These are phyloP conservation scores for Trichophyton schoenleinii DNA, from an alignment of 2,329 filamentous ascomycete species.

Conservation along the genomic window DNA sequence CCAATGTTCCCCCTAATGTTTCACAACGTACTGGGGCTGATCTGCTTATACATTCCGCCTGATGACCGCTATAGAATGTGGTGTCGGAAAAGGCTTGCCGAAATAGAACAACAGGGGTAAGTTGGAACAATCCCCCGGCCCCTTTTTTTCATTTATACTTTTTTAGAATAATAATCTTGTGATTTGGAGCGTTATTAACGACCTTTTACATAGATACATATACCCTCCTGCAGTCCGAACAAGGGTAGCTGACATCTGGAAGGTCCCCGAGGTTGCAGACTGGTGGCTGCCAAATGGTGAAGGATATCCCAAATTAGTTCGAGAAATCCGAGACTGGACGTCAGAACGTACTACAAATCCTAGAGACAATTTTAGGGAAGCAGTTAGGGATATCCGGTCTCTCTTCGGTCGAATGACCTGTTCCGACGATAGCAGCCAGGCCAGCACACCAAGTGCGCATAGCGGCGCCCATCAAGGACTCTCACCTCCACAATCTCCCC, in stretches of 20 bases:
- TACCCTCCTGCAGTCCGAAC: conserved; percentile 61
- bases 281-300: conserved; percentile 90
- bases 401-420: conserved; percentile 56
- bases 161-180: too few relatives aligned
- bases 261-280: conserved; percentile 54
- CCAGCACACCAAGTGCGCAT: conserved; percentile 17
- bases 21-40: conserved; percentile 64
- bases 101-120: conserved; percentile 68
- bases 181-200: too few relatives aligned
- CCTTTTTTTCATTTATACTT: too few relatives aligned
- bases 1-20: conserved; percentile 58
- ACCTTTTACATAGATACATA: conserved; percentile 53
- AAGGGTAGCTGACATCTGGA: conserved; percentile 65
- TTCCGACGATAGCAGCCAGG: conserved; percentile 27
- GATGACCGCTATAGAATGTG: conserved; percentile 63
- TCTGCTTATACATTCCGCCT: conserved; percentile 65
- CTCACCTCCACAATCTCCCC: conserved; percentile 7
- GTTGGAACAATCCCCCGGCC: conserved; percentile 22
- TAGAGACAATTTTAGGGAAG: conserved; percentile 44
- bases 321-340: conserved; percentile 66
- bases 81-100: conserved; percentile 65
- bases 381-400: conserved; percentile 60
- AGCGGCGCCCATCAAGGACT: conserved; percentile 3
- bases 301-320: conserved; percentile 59
- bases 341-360: conserved; percentile 56